Evolutionary conservation across 768 basidiomycete genomes (phyloP).

Genomic region (Pleurotus platypus): DNA sequence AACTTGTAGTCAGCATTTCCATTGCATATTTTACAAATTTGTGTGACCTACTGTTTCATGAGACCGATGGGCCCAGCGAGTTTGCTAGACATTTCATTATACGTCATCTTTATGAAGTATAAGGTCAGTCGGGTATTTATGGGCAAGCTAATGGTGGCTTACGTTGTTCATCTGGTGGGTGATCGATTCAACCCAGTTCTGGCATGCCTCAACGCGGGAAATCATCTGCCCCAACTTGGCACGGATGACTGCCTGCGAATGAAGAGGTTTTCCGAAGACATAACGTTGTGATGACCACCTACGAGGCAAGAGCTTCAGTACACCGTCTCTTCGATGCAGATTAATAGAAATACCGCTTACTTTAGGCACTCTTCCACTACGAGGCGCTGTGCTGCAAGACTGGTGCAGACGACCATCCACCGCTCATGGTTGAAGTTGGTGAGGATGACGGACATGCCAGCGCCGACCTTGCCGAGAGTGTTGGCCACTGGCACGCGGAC

Average conservation of each 20-base stretch:
- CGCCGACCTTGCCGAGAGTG: constrained; percentile 83
- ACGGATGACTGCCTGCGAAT: constrained; percentile 82
- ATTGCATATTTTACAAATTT: neutral
- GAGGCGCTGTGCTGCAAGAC: constrained; percentile 70
- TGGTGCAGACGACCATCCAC: constrained; percentile 79
- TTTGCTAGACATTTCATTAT: constrained; percentile 78
- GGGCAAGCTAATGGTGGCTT: constrained; percentile 15
- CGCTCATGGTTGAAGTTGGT: constrained; percentile 90
- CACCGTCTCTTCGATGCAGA: constrained; percentile 7
- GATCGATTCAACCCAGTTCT: constrained; percentile 86
- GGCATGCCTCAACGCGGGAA: constrained; percentile 78
- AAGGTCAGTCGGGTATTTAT: too few species aligned
- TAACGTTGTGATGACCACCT: constrained; percentile 89
- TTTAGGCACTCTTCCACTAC: constrained; percentile 91
- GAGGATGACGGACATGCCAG: constrained; percentile 79
- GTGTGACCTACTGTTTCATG: constrained; percentile 68
- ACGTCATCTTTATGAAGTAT: constrained; percentile 62
- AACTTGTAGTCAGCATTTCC: constrained; percentile 3
- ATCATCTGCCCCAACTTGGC: constrained; percentile 89
- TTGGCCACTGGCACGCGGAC: constrained; percentile 81
- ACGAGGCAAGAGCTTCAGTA: neutral
- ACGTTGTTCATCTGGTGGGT: constrained; percentile 94
- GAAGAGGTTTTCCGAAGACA: constrained; percentile 87
- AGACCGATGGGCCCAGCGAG: constrained; percentile 88
- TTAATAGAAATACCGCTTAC: constrained; percentile 28